phyloP scores from a whole-genome alignment of 805 yeast genomes.

The Schizosaccharomyces lindneri region DNA sequence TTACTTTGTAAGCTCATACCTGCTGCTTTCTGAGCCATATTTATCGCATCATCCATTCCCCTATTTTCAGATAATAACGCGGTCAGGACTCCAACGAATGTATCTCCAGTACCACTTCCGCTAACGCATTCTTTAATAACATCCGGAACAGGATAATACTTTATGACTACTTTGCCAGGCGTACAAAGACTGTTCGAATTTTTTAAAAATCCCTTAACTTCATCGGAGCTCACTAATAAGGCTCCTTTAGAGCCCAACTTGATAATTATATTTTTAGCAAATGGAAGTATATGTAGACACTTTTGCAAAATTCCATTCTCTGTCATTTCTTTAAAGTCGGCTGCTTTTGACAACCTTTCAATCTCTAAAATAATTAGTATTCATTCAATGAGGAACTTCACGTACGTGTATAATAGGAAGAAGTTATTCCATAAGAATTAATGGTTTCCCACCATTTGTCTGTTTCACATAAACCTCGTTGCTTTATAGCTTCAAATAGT shows the following conservation, averaged over 20 bases:
- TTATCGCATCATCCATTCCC: conserved; percentile 9
- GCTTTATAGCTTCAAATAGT: conserved; percentile 26
- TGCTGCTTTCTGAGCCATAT: conserved; percentile 17
- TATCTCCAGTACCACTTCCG: conserved; percentile 1
- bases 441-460: conserved; percentile 48
- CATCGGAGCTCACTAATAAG: conserved; percentile 8
- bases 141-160: not conserved
- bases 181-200: not conserved
- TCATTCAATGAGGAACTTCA: not conserved
- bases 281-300: conserved; percentile 43
- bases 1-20: conserved; percentile 13
- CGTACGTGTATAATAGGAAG: not conserved
- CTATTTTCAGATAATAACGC: not conserved
- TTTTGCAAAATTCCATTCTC: not conserved
- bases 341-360: not conserved
- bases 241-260: conserved; percentile 50
- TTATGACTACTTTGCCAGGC: not conserved
- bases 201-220: not conserved
- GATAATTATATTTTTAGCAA: conserved; percentile 35
- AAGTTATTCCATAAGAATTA: conserved; percentile 25
- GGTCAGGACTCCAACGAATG: not conserved
- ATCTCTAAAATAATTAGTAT: not conserved
- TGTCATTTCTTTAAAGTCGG: not conserved
- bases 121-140: not conserved
- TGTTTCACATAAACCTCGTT: conserved; percentile 8